Percentiles rank a stretch among this genome's conserved stretches.
Evolutionary conservation across 2,329 filamentous ascomycete species (phyloP).

Genomic region (Aureobasidium musti): DNA sequence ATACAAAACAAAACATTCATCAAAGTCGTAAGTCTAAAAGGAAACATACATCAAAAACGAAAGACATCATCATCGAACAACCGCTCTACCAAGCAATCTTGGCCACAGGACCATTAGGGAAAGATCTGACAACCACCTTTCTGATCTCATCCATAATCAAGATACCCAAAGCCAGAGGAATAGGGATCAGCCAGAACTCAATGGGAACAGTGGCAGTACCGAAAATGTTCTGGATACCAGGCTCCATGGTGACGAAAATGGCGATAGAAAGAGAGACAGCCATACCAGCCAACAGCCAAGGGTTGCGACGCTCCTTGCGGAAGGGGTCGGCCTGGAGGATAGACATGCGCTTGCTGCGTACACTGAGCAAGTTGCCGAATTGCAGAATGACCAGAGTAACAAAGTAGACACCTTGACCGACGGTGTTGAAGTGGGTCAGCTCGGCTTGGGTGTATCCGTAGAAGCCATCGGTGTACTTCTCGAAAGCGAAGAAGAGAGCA

Average conservation of each 20-base stretch:
- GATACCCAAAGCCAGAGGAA: slow-evolving; percentile 55
- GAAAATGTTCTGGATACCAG: slow-evolving; percentile 54
- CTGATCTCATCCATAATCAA: slow-evolving; percentile 56
- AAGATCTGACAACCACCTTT: slow-evolving; percentile 53
- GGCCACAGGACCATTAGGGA: slow-evolving; percentile 50
- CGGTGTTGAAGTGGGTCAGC: slow-evolving; percentile 53
- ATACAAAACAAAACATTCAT: background rate
- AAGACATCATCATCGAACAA: background rate
- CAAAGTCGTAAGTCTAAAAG: background rate
- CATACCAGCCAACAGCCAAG: slow-evolving; percentile 53
- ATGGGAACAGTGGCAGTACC: slow-evolving; percentile 54
- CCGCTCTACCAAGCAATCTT: slow-evolving; percentile 54
- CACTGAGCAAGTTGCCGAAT: slow-evolving; percentile 55
- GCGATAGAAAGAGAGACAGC: slow-evolving; percentile 54
- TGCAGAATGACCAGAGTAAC: slow-evolving; percentile 57
- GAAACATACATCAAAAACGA: background rate
- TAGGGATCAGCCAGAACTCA: slow-evolving; percentile 56
- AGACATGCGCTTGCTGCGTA: slow-evolving; percentile 56
- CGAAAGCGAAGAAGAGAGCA: slow-evolving; percentile 55
- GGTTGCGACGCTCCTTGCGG: slow-evolving; percentile 52
- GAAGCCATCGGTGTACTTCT: slow-evolving; percentile 53
- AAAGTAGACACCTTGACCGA: slow-evolving; percentile 58
- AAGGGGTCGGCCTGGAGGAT: slow-evolving; percentile 55
- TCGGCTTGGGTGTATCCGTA: slow-evolving; percentile 52
- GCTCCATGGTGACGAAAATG: slow-evolving; percentile 57